phyloP scores from a whole-genome alignment of 1,139 yeast genomes.

The Blastobotrys proliferans region DNA sequence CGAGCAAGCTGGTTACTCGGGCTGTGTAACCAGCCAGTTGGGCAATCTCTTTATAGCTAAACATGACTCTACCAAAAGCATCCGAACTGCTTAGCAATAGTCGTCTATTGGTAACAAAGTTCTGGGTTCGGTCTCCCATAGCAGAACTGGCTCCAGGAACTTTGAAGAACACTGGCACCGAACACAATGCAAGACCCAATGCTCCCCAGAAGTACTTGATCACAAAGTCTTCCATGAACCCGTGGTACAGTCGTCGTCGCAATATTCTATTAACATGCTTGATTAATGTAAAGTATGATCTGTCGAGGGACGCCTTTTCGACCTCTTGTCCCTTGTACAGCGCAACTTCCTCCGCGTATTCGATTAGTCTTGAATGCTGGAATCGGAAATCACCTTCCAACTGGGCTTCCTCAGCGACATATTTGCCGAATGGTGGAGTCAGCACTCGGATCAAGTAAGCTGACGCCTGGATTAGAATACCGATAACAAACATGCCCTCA shows the following conservation, averaged over 20 bases:
- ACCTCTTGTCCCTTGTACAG: constrained; percentile 75
- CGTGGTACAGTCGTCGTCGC: constrained; percentile 74
- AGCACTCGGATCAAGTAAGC: constrained; percentile 68
- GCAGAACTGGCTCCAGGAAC: constrained; percentile 43
- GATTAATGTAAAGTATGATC: constrained; percentile 76
- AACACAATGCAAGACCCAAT: constrained; percentile 80
- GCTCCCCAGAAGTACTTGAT: constrained; percentile 97
- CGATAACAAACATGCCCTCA: constrained; percentile 80
- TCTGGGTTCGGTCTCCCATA: constrained; percentile 38
- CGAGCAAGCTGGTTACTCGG: constrained; percentile 68
- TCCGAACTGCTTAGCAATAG: constrained; percentile 81
- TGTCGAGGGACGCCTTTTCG: constrained; percentile 75
- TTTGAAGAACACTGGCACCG: constrained; percentile 80
- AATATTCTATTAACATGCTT: constrained; percentile 74
- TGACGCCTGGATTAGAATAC: constrained; percentile 76
- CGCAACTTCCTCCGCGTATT: constrained; percentile 83
- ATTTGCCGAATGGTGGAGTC: constrained; percentile 86
- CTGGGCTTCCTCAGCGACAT: constrained; percentile 73
- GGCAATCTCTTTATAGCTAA: constrained; percentile 77
- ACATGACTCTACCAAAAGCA: constrained; percentile 82
- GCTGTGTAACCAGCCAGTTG: constrained; percentile 82
- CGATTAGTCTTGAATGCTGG: constrained; percentile 74
- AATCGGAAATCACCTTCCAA: constrained; percentile 83
- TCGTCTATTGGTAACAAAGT: constrained; percentile 87
- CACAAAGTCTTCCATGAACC: constrained; percentile 55